Conservation (phyloP, 179 eudicot genomes). For the Patellifolia procumbens region DNA sequence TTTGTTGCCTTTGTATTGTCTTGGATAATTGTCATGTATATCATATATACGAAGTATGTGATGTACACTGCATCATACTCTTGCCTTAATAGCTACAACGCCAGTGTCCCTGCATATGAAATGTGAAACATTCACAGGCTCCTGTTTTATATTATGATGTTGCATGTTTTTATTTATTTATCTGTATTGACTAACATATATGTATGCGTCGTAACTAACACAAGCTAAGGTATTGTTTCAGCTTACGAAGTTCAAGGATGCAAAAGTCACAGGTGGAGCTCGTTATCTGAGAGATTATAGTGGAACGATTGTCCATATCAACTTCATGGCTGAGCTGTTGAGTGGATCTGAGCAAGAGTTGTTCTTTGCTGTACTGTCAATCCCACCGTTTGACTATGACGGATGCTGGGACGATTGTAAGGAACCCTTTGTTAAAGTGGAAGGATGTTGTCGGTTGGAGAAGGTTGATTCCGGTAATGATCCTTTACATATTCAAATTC, state of each 20-base stretch:
- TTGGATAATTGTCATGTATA: background rate
- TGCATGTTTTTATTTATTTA: background rate
- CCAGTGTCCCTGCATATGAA: background rate
- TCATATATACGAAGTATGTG: too few relatives aligned
- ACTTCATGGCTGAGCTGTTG: too few relatives aligned
- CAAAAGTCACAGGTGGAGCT: background rate
- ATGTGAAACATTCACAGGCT: background rate
- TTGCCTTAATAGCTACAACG: background rate
- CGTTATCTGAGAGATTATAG: background rate
- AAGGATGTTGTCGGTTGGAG: background rate
- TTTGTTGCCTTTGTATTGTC: background rate
- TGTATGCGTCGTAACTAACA: background rate
- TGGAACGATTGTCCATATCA: too few relatives aligned
- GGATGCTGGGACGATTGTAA: background rate
- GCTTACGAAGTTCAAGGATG: background rate
- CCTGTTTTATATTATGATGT: background rate
- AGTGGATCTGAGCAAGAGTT: background rate
- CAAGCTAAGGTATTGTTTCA: background rate
- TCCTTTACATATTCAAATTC: background rate
- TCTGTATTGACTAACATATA: background rate
- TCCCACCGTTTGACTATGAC: background rate
- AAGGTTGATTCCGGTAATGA: background rate
- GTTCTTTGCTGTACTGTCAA: background rate
- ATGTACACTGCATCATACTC: background rate
- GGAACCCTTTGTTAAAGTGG: background rate